These are phyloP conservation scores for Priceomyces castillae DNA, from an alignment of 805 yeast species.

Conservation along the genomic window DNA sequence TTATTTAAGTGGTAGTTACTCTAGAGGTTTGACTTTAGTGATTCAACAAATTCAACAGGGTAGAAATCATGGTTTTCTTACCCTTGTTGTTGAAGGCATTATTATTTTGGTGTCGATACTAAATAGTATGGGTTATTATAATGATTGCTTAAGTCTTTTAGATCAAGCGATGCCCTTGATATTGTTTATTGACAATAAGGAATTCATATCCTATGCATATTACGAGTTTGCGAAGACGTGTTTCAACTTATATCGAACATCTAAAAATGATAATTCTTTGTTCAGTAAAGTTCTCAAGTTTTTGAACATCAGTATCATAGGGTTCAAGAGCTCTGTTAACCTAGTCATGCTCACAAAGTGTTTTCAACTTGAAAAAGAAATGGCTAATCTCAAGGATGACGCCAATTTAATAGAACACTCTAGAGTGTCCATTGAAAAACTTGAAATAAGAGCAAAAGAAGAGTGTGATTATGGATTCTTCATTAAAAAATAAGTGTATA, in stretches of 20 bases:
- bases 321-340: slow-evolving; percentile 40
- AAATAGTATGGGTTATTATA: slow-evolving; percentile 35
- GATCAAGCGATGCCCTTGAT: slow-evolving; percentile 44
- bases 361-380: slow-evolving; percentile 35
- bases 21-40: slow-evolving; percentile 49
- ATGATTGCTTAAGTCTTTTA: slow-evolving; percentile 45
- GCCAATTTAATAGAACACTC: slow-evolving; percentile 33
- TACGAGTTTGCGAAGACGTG: slow-evolving; percentile 30
- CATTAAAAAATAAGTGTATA: slow-evolving; percentile 4
- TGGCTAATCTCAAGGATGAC: slow-evolving; percentile 32
- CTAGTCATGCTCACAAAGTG: slow-evolving; percentile 38
- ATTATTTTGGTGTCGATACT: slow-evolving; percentile 46
- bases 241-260: slow-evolving; percentile 9
- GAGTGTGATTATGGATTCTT: slow-evolving; percentile 25
- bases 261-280: slow-evolving; percentile 9
- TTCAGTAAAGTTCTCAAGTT: slow-evolving; percentile 34
- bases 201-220: slow-evolving; percentile 33
- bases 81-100: slow-evolving; percentile 46
- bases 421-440: slow-evolving; percentile 21
- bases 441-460: slow-evolving; percentile 26
- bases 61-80: slow-evolving; percentile 42
- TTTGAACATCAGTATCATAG: slow-evolving; percentile 43
- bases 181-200: slow-evolving; percentile 37
- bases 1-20: slow-evolving; percentile 40
- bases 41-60: slow-evolving; percentile 51